phyloP scores from a whole-genome alignment of 257 asterid species.

The Plantago major region DNA sequence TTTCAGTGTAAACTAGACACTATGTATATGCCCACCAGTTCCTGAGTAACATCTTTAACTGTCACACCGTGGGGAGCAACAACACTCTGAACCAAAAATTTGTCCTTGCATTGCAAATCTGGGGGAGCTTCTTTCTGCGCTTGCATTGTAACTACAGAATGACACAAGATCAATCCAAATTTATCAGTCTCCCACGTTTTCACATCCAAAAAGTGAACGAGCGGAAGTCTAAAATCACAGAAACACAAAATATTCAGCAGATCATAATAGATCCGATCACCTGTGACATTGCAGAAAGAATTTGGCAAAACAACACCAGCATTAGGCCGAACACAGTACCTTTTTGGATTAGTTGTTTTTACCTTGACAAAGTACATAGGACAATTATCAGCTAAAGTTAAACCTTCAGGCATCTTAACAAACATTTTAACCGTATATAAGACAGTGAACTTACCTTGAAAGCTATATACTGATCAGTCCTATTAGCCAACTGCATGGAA shows the following conservation, averaged over 20 bases:
- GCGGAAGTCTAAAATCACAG: not conserved
- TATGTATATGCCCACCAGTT: constrained; percentile 48
- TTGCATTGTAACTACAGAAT: constrained; percentile 68
- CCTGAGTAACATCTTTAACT: constrained; percentile 53
- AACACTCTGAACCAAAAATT: constrained; percentile 80
- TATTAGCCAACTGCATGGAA: constrained; percentile 73
- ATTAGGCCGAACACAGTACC: constrained; percentile 85
- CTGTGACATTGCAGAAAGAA: constrained; percentile 65
- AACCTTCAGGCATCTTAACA: not conserved
- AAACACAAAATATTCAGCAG: not conserved
- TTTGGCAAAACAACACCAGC: constrained; percentile 72
- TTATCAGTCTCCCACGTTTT: not conserved
- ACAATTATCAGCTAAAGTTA: constrained; percentile 8
- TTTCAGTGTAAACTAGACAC: not conserved
- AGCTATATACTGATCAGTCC: constrained; percentile 70
- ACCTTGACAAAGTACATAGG: constrained; percentile 38
- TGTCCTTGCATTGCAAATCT: constrained; percentile 84
- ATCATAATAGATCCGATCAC: constrained; percentile 28
- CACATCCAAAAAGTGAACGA: constrained; percentile 2
- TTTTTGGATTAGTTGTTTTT: constrained; percentile 84
- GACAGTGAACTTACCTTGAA: constrained; percentile 52
- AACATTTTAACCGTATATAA: constrained; percentile 1
- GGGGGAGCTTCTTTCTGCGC: constrained; percentile 73
- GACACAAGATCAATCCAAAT: not conserved
- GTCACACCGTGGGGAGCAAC: constrained; percentile 59